phyloP scores from a whole-genome alignment of 2,329 filamentous ascomycete genomes.

The Neospermospora avenae region DNA sequence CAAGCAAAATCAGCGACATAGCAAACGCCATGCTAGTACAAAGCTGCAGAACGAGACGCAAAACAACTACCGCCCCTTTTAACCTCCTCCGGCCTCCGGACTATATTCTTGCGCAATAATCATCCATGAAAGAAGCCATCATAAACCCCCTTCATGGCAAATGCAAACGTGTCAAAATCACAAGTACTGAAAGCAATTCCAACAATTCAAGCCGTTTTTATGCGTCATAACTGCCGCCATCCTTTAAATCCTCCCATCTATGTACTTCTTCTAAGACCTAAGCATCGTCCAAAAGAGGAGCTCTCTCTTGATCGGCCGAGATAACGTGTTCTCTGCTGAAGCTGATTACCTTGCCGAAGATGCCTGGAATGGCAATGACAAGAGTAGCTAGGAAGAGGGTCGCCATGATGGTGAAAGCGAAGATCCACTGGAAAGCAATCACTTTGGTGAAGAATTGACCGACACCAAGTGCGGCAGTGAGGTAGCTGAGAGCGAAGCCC shows the following conservation, averaged over 20 bases:
- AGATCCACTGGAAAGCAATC: constrained; percentile 87
- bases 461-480: constrained; percentile 72
- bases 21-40: not conserved
- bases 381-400: constrained; percentile 68
- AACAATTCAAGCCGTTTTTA: not conserved
- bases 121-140: not conserved
- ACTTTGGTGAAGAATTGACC: constrained; percentile 71
- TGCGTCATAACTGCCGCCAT: not conserved
- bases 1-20: not conserved
- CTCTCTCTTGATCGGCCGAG: constrained; percentile 49
- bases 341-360: constrained; percentile 55
- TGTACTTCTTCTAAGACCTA: constrained; percentile 9
- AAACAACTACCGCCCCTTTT: not conserved
- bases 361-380: constrained; percentile 60
- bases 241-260: not conserved
- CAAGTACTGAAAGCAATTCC: not conserved
- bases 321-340: constrained; percentile 48
- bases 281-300: constrained; percentile 55
- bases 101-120: not conserved
- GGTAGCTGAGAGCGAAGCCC: constrained; percentile 72
- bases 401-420: constrained; percentile 79
- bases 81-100: too few species aligned
- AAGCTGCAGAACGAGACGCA: not conserved
- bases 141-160: not conserved
- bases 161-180: too few species aligned